Base-by-base conservation (phyloP, 2,329 filamentous ascomycete species). In the Cryphonectria nitschkei region DNA sequence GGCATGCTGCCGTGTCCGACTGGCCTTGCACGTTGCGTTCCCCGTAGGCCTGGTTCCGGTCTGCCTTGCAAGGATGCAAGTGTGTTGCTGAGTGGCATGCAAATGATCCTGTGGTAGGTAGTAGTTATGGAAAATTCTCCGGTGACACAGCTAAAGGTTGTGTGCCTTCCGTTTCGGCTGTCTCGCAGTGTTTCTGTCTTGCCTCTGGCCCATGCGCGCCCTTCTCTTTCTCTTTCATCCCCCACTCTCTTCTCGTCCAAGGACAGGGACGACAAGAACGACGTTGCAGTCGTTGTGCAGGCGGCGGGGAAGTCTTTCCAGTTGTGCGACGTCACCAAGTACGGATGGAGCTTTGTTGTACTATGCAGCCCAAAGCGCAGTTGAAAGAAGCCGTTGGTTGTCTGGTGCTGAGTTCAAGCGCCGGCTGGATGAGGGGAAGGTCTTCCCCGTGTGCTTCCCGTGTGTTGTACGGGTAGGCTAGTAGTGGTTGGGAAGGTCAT, bases 71-170 rank as follows among this genome's bases (percentile, higher is more conserved):
- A 61, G 29, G 65, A 58, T 26, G n/a, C 14, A 64, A 46, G 39
- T 39, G 22, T 67, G 52, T n/a, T 34, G 58, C 34, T 26, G n/a
- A n/a, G 46, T 22, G 19, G 19, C 46, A 50, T 50, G 46, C 46
- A n/a, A 19, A 50, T 50, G 46, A 6, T 50, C 46, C 29, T 29
- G 34, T 34, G 41, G 58, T 16, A 60, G 16, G 43, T 22, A 50
- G 29, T 19, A 50, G 29, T 19, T n/a, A 64, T n/a, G 46, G 37
- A 29, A 32, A 64, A 65, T 52, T 60, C 66, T 71, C 68, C 71
- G 67, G 71, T 71, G 26, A 54, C 56, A 72, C 71, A 46, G 50
- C 64, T 68, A 58, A 62, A 64, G 32, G 56, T 61, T 61, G 68
- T 70, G 68, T 69, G 70, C 22, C 19, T 68, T 68, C 46, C 68